A percentile compares a stretch with the other conserved stretches of the same genome.
Conservation (phyloP, 2,329 filamentous ascomycete genomes). For the Ophiostoma sp. region DNA sequence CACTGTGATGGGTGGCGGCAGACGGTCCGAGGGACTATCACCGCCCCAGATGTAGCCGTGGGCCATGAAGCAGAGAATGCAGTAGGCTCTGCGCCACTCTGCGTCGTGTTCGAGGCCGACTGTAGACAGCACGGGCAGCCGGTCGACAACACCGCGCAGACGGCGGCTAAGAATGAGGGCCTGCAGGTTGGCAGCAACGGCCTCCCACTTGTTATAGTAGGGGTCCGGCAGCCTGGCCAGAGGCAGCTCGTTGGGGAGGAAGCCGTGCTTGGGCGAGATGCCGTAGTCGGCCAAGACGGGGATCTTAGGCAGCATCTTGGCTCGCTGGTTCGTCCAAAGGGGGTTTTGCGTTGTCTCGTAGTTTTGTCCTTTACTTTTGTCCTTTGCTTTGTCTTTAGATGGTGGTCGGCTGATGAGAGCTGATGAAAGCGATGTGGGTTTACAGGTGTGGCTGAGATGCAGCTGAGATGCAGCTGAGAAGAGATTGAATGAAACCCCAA, state of each 20-base stretch:
- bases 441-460: neutral
- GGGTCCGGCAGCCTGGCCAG: constrained; percentile 75
- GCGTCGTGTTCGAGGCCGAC: constrained; percentile 72
- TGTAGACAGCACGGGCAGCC: constrained; percentile 77
- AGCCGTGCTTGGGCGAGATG: constrained; percentile 72
- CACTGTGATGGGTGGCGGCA: constrained; percentile 77
- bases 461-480: neutral
- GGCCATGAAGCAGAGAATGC: constrained; percentile 81
- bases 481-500: neutral
- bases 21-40: constrained; percentile 65
- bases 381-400: neutral
- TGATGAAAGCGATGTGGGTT: neutral
- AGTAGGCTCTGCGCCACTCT: constrained; percentile 93
- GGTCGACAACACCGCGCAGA: constrained; percentile 71
- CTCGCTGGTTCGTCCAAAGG: neutral
- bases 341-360: neutral
- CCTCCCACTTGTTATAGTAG: constrained; percentile 95
- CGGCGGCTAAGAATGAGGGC: constrained; percentile 79
- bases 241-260: constrained; percentile 76
- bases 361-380: neutral
- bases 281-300: constrained; percentile 70
- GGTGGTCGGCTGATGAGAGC: neutral
- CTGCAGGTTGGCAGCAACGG: constrained; percentile 78
- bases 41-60: constrained; percentile 97
- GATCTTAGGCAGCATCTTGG: constrained; percentile 53